These are phyloP conservation scores for Phytopythium boreale DNA, from an alignment of 352 stramenopile species.

Conservation along the genomic window DNA sequence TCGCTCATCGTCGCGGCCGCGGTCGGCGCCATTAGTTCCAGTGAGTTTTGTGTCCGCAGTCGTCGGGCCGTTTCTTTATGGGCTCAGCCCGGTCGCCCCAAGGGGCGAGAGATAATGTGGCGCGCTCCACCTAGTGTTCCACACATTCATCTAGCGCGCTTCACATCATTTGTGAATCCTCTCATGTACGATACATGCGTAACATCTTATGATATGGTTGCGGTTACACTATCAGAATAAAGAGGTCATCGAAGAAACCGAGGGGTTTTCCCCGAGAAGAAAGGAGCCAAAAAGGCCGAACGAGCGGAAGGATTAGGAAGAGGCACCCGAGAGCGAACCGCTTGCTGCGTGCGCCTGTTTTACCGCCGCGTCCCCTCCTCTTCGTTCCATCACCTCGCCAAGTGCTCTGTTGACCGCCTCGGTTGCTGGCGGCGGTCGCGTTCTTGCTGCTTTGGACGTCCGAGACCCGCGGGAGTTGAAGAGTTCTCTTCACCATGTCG, in stretches of 20 bases:
- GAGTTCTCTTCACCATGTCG: slow-evolving; percentile 43
- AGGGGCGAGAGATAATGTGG: not conserved
- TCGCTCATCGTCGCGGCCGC: slow-evolving; percentile 34
- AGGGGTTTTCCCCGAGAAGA: not conserved
- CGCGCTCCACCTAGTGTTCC: not conserved
- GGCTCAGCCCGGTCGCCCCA: not conserved
- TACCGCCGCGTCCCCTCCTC: not conserved
- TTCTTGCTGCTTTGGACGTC: not conserved
- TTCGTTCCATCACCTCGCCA: not conserved
- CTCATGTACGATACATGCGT: not conserved
- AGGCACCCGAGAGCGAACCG: not conserved
- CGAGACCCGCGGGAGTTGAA: slow-evolving; percentile 1
- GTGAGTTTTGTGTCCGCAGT: not conserved
- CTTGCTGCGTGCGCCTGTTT: not conserved
- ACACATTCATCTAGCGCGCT: not conserved
- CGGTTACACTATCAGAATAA: not conserved
- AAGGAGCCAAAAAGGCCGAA: not conserved
- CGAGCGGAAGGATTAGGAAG: not conserved
- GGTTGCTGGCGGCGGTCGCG: not conserved
- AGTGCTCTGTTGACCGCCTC: not conserved
- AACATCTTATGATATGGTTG: not conserved
- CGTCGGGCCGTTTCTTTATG: not conserved
- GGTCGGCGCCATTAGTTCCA: slow-evolving; percentile 20
- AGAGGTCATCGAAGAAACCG: not conserved
- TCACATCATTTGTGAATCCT: not conserved